These are phyloP conservation scores for Ceratobasidium sp. DNA, from an alignment of 1,284 basidiomycete species.

Conservation along the genomic window DNA sequence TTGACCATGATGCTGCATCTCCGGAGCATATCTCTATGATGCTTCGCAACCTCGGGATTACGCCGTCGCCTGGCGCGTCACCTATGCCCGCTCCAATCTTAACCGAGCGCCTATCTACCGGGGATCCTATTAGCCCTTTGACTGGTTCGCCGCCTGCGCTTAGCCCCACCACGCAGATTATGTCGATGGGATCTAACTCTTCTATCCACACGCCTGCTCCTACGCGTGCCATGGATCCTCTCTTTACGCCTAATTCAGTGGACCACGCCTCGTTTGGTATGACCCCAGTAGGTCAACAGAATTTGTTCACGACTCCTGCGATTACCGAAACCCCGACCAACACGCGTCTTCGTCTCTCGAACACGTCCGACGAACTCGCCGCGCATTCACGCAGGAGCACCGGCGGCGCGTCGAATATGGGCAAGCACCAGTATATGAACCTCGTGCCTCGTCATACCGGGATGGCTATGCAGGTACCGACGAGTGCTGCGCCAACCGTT, in stretches of 20 bases:
- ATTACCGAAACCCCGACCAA: conserved; percentile 26
- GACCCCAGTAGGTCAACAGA: not conserved
- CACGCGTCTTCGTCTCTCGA: conserved; percentile 16
- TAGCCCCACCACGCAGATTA: conserved; percentile 39
- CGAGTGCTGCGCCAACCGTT: not conserved
- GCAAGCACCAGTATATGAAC: not conserved
- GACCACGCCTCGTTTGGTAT: not conserved
- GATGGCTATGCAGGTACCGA: not conserved
- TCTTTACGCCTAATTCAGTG: not conserved
- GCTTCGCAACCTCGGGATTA: conserved; percentile 39
- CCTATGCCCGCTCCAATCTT: conserved; percentile 1
- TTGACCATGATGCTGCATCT: conserved; percentile 17
- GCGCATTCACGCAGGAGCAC: conserved; percentile 29
- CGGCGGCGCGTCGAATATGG: not conserved
- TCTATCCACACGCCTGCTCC: conserved; percentile 33
- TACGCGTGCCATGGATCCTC: conserved; percentile 19
- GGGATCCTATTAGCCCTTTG: no score
- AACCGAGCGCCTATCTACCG: no score
- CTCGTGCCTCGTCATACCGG: conserved; percentile 24
- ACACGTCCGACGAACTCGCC: conserved; percentile 1
- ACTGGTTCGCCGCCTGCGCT: conserved; percentile 23
- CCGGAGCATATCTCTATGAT: conserved; percentile 41
- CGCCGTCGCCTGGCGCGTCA: conserved; percentile 24
- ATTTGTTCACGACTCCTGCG: no score
- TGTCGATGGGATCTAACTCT: conserved; percentile 35